These are phyloP conservation scores for Pistacia integerrima DNA, from an alignment of 345 rosid species.

Conservation along the genomic window DNA sequence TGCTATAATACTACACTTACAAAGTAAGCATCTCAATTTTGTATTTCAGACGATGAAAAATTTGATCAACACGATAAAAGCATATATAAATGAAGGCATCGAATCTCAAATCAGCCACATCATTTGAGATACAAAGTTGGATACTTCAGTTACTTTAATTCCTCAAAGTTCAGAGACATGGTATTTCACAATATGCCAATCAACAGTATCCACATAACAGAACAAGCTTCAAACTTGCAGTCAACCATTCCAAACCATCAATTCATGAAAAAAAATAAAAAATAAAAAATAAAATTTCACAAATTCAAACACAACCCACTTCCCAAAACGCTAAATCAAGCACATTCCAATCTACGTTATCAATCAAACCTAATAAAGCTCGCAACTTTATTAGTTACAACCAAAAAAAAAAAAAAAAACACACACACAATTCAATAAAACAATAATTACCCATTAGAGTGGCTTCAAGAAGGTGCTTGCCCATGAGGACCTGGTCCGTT, in stretches of 20 bases:
- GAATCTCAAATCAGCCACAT: too few species aligned
- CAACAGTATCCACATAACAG: neutral
- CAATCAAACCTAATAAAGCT: slow-evolving; percentile 5
- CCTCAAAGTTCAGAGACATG: too few species aligned
- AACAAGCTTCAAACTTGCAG: neutral
- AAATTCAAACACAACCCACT: slow-evolving; percentile 1
- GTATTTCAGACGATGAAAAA: too few species aligned
- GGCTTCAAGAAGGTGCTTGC: slow-evolving; percentile 73
- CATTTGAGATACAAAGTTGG: too few species aligned
- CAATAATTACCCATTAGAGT: slow-evolving; percentile 85
- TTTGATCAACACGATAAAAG: too few species aligned
- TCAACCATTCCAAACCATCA: neutral
- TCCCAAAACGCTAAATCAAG: slow-evolving; percentile 4
- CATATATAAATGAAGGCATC: too few species aligned
- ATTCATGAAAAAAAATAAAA: neutral
- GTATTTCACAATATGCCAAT: too few species aligned
- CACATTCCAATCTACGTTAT: slow-evolving; percentile 3
- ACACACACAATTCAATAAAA: neutral
- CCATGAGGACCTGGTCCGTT: slow-evolving; percentile 88
- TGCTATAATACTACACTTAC: too few species aligned
- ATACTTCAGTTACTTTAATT: too few species aligned
- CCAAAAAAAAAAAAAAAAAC: neutral
- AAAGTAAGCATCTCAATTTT: too few species aligned
- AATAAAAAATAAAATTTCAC: too few species aligned
- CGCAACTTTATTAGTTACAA: neutral